Base-by-base conservation (phyloP, 2,329 filamentous ascomycete genomes). In the Xylariaceae sp. region DNA sequence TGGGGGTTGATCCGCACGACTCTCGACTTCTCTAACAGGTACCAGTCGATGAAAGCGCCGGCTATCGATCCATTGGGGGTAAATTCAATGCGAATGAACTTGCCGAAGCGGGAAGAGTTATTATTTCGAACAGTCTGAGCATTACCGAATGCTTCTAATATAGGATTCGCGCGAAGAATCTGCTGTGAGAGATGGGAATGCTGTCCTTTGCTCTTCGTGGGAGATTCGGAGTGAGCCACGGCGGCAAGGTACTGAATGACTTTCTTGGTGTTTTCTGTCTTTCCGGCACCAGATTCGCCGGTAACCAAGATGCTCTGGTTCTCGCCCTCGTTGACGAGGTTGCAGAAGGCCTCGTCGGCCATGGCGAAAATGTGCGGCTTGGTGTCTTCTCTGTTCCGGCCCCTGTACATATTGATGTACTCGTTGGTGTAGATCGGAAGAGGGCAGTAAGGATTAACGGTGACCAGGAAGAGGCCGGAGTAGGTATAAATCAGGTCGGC, bases 221-320 rank as follows among this genome's bases (percentile, higher is more conserved):
- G 82, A 0, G 87, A 86, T 61, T 97, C 93, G 0, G 90, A 85
- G 48, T 90, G 89, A 8, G 94, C 94, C 51, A 99, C 94, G 1
- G 94, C 92, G 11, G 94, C 94, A 49, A 99, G 85, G 71, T 99
- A 99, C 70, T 99, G 95, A 57, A 99, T 99, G 67, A 99, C 94
- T 74, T 99, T 99, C 73, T 99, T 99, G 13, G 94, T 99, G 72
- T 99, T 99, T 73, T 99, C 94, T 0, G 94, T 99, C 77, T 99
- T 99, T 67, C 94, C 94, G 39, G 94, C 94, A 71, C 94, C 94
- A 15, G 94, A 99, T 77, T 99, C 94, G 75, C 94, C 94, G 2
- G 94, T 99, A 18, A 99, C 95, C 55, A 99, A 80, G 68, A 99
- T 99, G 70, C 93, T 97, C 76, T 99, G 94, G 68, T 99, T 97